Conservation (phyloP, 768 basidiomycete species). For the Hygrophoropsis aurantiaca region DNA sequence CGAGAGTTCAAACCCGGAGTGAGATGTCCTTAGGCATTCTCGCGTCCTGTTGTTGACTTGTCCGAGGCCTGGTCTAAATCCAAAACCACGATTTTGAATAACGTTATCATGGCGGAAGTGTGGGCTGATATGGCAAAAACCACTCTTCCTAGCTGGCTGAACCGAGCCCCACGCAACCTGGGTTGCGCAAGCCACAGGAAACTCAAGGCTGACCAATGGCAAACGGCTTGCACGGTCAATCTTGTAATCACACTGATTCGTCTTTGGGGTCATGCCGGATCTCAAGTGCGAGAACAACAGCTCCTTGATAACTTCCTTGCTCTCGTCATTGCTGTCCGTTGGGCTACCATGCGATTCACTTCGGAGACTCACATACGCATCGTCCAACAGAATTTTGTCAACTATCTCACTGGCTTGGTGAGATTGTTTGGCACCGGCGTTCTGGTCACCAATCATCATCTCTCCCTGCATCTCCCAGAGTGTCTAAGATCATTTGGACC, state of each 20-base stretch:
- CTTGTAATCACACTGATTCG: conserved; percentile 28
- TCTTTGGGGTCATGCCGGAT: conserved; percentile 21
- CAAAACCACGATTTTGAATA: background rate
- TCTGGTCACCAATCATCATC: conserved; percentile 39
- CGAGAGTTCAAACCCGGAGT: background rate
- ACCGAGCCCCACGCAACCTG: conserved; percentile 29
- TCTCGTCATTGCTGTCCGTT: conserved; percentile 1
- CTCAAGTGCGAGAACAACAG: background rate
- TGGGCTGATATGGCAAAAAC: conserved; percentile 9
- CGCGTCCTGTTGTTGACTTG: background rate
- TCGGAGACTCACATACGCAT: background rate
- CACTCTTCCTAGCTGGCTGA: conserved; percentile 16
- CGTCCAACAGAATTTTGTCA: background rate
- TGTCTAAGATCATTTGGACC: conserved; percentile 28
- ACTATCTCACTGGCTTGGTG: conserved; percentile 26
- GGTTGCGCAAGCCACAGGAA: conserved; percentile 33
- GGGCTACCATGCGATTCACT: background rate
- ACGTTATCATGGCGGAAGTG: conserved; percentile 1
- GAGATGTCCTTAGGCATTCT: background rate
- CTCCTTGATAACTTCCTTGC: background rate
- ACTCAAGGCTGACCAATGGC: conserved; percentile 30
- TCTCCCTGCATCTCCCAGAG: conserved; percentile 35
- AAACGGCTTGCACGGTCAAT: conserved; percentile 19
- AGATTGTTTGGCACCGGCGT: conserved; percentile 28
- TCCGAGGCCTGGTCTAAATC: background rate